Percentiles rank a stretch among this genome's conserved stretches.
phyloP scores from a whole-genome alignment of 176 grass and related monocot genomes.

The Hordeum marinum region DNA sequence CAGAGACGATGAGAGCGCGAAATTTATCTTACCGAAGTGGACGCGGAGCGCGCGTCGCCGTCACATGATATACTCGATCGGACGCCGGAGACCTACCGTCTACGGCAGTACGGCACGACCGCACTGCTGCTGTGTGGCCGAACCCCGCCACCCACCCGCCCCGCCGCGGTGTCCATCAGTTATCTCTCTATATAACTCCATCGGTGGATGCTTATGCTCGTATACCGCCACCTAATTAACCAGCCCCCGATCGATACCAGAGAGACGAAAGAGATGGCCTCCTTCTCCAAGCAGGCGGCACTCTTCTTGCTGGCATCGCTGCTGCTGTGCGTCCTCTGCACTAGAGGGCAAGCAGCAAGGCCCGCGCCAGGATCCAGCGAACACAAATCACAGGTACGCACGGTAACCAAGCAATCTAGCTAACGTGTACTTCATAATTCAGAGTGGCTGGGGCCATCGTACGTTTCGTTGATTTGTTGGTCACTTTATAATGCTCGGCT shows the following conservation, averaged over 20 bases:
- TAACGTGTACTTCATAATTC: not conserved
- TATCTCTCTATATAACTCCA: slow-evolving; percentile 12
- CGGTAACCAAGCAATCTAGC: too few relatives aligned
- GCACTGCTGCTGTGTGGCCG: not conserved
- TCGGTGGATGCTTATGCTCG: not conserved
- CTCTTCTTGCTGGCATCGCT: slow-evolving; percentile 26
- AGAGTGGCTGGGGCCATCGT: not conserved
- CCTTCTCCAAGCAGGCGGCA: slow-evolving; percentile 17
- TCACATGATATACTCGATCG: not conserved
- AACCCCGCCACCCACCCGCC: not conserved
- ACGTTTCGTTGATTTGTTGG: not conserved
- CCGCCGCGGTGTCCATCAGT: not conserved
- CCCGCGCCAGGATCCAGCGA: slow-evolving; percentile 18
- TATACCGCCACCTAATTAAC: not conserved
- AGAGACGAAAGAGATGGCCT: slow-evolving; percentile 8
- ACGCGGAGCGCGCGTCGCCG: not conserved
- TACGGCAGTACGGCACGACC: slow-evolving; percentile 1
- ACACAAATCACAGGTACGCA: slow-evolving; percentile 25
- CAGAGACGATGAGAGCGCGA: not conserved
- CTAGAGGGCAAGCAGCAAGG: slow-evolving; percentile 20
- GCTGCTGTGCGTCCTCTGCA: slow-evolving; percentile 34
- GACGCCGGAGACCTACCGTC: not conserved
- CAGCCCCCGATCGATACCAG: not conserved
- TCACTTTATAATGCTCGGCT: not conserved
- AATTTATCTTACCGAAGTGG: not conserved